These are phyloP conservation scores for Meira nashicola DNA, from an alignment of 1,284 basidiomycete genomes.

Conservation along the genomic window DNA sequence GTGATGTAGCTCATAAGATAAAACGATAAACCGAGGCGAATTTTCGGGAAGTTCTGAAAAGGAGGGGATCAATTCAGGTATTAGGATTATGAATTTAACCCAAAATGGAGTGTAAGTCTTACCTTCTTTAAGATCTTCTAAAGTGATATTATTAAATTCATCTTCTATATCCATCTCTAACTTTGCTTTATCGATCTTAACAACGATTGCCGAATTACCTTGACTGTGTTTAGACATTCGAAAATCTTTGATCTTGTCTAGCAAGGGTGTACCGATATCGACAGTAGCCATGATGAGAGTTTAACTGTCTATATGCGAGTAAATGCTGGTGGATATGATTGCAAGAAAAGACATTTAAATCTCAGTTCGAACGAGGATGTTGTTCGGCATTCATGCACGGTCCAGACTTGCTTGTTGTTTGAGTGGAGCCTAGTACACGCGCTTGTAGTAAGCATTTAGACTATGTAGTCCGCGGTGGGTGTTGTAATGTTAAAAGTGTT, in stretches of 20 bases:
- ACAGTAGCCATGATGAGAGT: slow-evolving; percentile 28
- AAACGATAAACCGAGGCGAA: slow-evolving; percentile 77
- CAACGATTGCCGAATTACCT: slow-evolving; percentile 30
- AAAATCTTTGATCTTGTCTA: slow-evolving; percentile 29
- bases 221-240: slow-evolving; percentile 19
- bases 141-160: slow-evolving; percentile 21
- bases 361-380: too few species aligned
- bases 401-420: too few species aligned
- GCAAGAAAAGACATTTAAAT: neutral
- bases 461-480: too few species aligned
- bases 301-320: too few species aligned
- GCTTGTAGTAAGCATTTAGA: too few species aligned
- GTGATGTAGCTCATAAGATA: slow-evolving; percentile 77
- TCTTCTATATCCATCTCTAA: slow-evolving; percentile 43
- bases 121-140: slow-evolving; percentile 45
- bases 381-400: too few species aligned
- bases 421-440: too few species aligned
- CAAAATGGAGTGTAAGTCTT: neutral
- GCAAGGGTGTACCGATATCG: slow-evolving; percentile 34
- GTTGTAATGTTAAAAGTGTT: too few species aligned
- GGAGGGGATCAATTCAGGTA: too few species aligned
- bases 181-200: slow-evolving; percentile 43
- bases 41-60: slow-evolving; percentile 82
- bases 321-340: neutral
- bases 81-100: neutral